Conservation (phyloP, 495 filamentous ascomycete species). For the Neurospora sp. region DNA sequence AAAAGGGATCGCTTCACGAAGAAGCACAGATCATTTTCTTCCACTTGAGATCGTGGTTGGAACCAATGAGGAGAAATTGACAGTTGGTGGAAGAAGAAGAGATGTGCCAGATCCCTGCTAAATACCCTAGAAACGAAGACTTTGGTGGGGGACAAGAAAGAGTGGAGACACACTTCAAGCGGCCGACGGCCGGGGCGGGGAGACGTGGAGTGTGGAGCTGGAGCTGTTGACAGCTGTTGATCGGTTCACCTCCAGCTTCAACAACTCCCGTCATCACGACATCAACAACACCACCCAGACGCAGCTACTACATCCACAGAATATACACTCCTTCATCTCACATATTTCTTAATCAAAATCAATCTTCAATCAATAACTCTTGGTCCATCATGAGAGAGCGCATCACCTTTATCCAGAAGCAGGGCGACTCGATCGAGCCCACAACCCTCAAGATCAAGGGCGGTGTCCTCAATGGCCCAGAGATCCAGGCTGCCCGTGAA, state of each 20-base stretch:
- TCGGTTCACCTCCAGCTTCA: not conserved
- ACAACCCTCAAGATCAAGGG: conserved; percentile 44
- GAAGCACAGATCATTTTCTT: not conserved
- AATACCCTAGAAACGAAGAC: too few species aligned
- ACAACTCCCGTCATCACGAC: not conserved
- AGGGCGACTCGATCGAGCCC: conserved; percentile 51
- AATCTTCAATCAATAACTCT: not conserved
- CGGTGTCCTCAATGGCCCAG: conserved; percentile 40
- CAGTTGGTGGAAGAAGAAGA: too few species aligned
- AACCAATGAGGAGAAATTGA: too few species aligned
- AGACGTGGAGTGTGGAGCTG: not conserved
- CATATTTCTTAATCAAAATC: not conserved
- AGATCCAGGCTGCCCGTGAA: conserved; percentile 62
- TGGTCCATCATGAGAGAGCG: conserved; percentile 63
- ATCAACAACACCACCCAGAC: not conserved
- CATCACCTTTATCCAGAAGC: conserved; percentile 66
- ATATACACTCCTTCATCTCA: not conserved
- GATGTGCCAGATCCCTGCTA: too few species aligned
- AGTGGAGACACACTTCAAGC: not conserved
- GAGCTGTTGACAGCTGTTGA: conserved; percentile 2
- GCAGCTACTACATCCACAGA: not conserved
- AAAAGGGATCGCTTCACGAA: not conserved
- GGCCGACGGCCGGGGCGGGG: not conserved
- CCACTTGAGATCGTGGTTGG: too few species aligned
- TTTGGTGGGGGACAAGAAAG: too few species aligned